Base-by-base conservation (phyloP, 192 early-diverging fungal genomes). In the Backusella tuberculispora region DNA sequence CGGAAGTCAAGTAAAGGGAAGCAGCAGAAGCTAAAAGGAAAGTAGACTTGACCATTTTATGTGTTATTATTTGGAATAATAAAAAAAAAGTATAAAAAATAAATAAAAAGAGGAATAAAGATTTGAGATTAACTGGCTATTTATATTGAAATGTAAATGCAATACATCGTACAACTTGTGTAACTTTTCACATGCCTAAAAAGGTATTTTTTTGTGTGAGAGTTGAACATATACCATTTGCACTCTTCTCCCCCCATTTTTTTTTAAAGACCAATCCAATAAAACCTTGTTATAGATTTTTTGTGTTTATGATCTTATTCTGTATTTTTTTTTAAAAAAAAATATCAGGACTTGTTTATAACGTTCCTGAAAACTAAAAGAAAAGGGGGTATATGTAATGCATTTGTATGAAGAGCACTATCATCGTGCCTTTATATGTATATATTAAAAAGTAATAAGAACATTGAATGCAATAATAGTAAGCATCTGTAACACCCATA, bases 41-140 rank as follows among this genome's bases (percentile, higher is more conserved):
- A 67, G n/a, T 67, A 67, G 66, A 67, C 21, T 67, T 67, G 19
- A 67, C 66, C 66, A 67, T 67, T 41, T 41, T 67, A 46, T 46
- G 21, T 50, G 19, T 60, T 21, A 19, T 60, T 60, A 60, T 21
- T 60, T 13, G 53, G 13, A 24, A 26, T 6, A 43, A 37, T 66
- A 40, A 65, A 38, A n/a, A 38, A 38, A 66, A 66, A 66, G 9
- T 19, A 60, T 53, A 53, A 19, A 21, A 19, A 26, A 12, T n/a
- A n/a, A n/a, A n/a, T n/a, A 6, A 60, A 24, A 60, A 60, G 53
- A 60, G 29, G 29, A 60, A 60, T 19, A 26, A 60, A 60, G 53
- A 13, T 60, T 60, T 24, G 21, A 60, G 21, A 24, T 60, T 60
- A 60, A 19, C 53, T 4, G 21, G 4, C 12, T 60, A 60, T 60